These are phyloP conservation scores for Coemansia sp. DNA, from an alignment of 192 early-diverging fungal genomes.

Conservation along the genomic window DNA sequence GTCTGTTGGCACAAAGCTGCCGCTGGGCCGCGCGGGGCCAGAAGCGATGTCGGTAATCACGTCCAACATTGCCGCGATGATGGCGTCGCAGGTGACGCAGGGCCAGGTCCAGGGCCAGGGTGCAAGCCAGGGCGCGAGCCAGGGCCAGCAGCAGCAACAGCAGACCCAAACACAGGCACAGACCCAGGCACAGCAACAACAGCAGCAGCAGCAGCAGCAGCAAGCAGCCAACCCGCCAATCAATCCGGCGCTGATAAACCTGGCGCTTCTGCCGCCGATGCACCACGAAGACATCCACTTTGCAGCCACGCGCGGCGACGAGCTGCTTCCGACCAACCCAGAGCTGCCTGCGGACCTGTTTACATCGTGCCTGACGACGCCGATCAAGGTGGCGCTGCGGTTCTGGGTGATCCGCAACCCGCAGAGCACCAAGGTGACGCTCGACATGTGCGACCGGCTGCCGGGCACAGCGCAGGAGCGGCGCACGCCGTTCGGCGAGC, in stretches of 20 bases:
- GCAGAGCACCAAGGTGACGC: conserved; percentile 67
- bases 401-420: conserved; percentile 91
- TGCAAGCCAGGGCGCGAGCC: not conserved
- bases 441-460: conserved; percentile 65
- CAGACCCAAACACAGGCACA: conserved; percentile 1
- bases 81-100: conserved; percentile 18
- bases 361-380: conserved; percentile 93
- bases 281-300: conserved; percentile 87
- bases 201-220: conserved; percentile 10
- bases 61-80: conserved; percentile 21
- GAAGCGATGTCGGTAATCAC: conserved; percentile 25
- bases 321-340: conserved; percentile 90
- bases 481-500: conserved; percentile 91
- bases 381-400: conserved; percentile 88
- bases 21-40: conserved; percentile 14
- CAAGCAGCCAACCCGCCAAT: conserved; percentile 1
- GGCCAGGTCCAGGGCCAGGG: not conserved
- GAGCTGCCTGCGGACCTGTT: conserved; percentile 96
- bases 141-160: conserved; percentile 16
- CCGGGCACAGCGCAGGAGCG: conserved; percentile 89
- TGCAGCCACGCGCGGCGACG: conserved; percentile 83
- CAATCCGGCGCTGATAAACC: conserved; percentile 40
- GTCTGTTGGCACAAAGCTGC: conserved; percentile 37
- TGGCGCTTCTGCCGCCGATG: conserved; percentile 43
- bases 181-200: conserved; percentile 10